Conservation (phyloP, 2,329 filamentous ascomycete species). For the Nectriaceae sp. region DNA sequence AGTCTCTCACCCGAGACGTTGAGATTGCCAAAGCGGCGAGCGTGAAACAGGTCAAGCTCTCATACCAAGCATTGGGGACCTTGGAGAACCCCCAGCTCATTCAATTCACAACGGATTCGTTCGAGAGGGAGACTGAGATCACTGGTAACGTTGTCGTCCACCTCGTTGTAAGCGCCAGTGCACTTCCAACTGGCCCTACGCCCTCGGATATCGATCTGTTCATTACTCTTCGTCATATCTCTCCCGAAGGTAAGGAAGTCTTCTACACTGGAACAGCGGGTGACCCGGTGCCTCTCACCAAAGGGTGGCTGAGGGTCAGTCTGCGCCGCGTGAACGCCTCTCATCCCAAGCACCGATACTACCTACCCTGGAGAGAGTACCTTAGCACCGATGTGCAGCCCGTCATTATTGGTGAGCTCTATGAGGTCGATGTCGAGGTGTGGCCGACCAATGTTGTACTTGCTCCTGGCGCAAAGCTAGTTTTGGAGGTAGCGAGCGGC, state of each 20-base stretch:
- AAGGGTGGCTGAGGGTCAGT: constrained; percentile 64
- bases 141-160: constrained; percentile 68
- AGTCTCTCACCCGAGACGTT: constrained; percentile 35
- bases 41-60: constrained; percentile 41
- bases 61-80: constrained; percentile 61
- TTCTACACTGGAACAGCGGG: constrained; percentile 67
- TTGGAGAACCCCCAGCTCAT: constrained; percentile 55
- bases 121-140: constrained; percentile 66
- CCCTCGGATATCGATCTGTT: constrained; percentile 63
- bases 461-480: constrained; percentile 48
- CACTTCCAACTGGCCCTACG: constrained; percentile 44
- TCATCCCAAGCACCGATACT: constrained; percentile 53
- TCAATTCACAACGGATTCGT: constrained; percentile 59
- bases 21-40: too few relatives aligned
- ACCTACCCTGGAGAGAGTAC: constrained; percentile 60
- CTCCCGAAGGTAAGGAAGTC: constrained; percentile 55
- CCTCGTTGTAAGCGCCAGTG: constrained; percentile 63
- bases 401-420: constrained; percentile 57
- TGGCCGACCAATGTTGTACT: constrained; percentile 65
- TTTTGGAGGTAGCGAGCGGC: constrained; percentile 56
- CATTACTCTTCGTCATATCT: constrained; percentile 61
- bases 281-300: constrained; percentile 62
- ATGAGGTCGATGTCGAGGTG: constrained; percentile 62
- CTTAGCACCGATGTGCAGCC: constrained; percentile 55
- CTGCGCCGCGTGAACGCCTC: constrained; percentile 54